Percentiles rank a stretch among this genome's conserved stretches.
Conservation (phyloP, 371 early-diverging fungal genomes). For the Smittium mucronatum region DNA sequence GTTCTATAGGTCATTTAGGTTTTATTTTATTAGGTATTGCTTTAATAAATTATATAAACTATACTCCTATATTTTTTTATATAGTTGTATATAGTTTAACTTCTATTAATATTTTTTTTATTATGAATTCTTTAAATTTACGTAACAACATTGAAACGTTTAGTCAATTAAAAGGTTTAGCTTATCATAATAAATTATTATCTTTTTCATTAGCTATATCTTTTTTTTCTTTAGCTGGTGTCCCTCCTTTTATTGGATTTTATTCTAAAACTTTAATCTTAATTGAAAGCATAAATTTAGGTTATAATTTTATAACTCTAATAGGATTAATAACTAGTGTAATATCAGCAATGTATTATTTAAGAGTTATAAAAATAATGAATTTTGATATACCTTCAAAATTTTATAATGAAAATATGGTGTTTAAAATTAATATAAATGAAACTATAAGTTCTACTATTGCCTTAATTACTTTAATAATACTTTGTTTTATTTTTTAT, state of each 20-base stretch:
- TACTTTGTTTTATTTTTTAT: background rate
- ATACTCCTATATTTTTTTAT: slow-evolving; percentile 36
- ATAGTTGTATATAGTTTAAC: slow-evolving; percentile 46
- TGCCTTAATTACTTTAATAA: background rate
- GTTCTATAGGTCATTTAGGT: slow-evolving; percentile 41
- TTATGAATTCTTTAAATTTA: slow-evolving; percentile 45
- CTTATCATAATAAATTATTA: slow-evolving; percentile 39
- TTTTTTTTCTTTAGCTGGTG: slow-evolving; percentile 45
- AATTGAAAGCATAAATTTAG: slow-evolving; percentile 34
- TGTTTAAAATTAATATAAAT: slow-evolving; percentile 14
- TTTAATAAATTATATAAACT: slow-evolving; percentile 38
- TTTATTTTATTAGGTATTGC: slow-evolving; percentile 41
- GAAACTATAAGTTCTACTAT: background rate
- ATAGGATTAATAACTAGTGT: slow-evolving; percentile 15
- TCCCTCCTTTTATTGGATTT: slow-evolving; percentile 41
- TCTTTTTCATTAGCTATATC: slow-evolving; percentile 43
- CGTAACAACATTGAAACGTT: slow-evolving; percentile 48
- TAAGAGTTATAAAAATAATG: slow-evolving; percentile 16
- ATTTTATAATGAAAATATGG: slow-evolving; percentile 11
- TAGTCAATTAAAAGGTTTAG: slow-evolving; percentile 49
- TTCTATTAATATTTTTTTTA: slow-evolving; percentile 42
- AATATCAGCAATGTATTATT: slow-evolving; percentile 2
- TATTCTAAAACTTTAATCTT: slow-evolving; percentile 39
- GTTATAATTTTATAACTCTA: slow-evolving; percentile 30
- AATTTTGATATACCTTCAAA: slow-evolving; percentile 16